Conservation (phyloP, 2,329 filamentous ascomycete genomes). For the Beauveria scarabaeidicola region DNA sequence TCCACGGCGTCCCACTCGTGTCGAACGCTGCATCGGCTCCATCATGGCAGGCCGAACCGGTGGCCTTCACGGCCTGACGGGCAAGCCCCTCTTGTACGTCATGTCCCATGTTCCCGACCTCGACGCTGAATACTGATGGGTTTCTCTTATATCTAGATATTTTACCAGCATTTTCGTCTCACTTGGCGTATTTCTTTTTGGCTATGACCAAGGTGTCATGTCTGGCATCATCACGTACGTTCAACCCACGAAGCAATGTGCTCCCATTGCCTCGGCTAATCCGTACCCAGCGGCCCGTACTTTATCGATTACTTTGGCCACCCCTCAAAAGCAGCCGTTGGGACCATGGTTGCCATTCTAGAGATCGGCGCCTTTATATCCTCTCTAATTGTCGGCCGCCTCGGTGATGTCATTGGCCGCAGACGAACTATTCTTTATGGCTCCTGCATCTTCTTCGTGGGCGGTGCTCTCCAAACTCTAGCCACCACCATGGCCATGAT, state of each 20-base stretch:
- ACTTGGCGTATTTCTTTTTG: conserved; percentile 79
- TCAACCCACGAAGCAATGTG: conserved; percentile 5
- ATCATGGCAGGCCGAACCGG: conserved; percentile 78
- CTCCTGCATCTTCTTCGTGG: conserved; percentile 76
- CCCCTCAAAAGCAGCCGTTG: conserved; percentile 77
- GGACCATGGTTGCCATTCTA: conserved; percentile 95
- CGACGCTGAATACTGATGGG: conserved; percentile 14
- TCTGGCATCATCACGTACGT: conserved; percentile 61
- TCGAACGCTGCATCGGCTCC: conserved; percentile 63
- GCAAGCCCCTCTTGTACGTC: conserved; percentile 81
- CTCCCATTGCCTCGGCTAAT: conserved; percentile 9
- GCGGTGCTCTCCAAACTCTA: conserved; percentile 77
- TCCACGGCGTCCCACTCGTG: conserved; percentile 53
- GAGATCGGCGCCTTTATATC: conserved; percentile 89
- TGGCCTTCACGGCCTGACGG: conserved; percentile 84
- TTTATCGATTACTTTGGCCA: conserved; percentile 92
- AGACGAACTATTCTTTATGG: conserved; percentile 88
- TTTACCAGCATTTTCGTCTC: conserved; percentile 91
- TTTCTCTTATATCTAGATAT: conserved; percentile 48
- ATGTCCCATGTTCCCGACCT: conserved; percentile 13
- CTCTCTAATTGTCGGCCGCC: conserved; percentile 74
- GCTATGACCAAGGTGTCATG: conserved; percentile 88
- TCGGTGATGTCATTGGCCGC: conserved; percentile 87
- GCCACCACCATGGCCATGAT: conserved; percentile 84
- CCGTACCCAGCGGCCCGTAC: conserved; percentile 58